Percentiles rank a stretch among this genome's conserved stretches.
Conservation (phyloP, 2,329 filamentous ascomycete genomes). For the Talaromyces sp. region DNA sequence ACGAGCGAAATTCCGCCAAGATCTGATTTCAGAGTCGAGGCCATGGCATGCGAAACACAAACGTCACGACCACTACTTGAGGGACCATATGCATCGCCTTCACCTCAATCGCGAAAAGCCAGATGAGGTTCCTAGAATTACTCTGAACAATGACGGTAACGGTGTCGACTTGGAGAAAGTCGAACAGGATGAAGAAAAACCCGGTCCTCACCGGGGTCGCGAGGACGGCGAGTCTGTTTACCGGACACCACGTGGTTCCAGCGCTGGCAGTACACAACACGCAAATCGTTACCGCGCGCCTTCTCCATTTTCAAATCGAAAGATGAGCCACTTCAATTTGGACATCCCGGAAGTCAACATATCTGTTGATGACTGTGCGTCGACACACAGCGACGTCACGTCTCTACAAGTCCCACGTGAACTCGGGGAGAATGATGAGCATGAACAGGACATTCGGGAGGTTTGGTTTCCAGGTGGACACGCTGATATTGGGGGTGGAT, state of each 20-base stretch:
- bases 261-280: slow-evolving; percentile 17
- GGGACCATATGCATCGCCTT: slow-evolving; percentile 16
- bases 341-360: slow-evolving; percentile 24
- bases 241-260: slow-evolving; percentile 23
- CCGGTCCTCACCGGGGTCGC: slow-evolving; percentile 2
- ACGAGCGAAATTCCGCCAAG: slow-evolving; percentile 54
- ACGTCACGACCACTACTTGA: slow-evolving; percentile 17
- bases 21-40: slow-evolving; percentile 48
- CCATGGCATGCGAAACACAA: slow-evolving; percentile 24
- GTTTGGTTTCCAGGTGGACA: slow-evolving; percentile 72
- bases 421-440: slow-evolving; percentile 27
- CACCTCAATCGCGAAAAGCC: slow-evolving; percentile 6
- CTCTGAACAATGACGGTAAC: slow-evolving; percentile 24
- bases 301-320: slow-evolving; percentile 16
- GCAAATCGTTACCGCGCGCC: slow-evolving; percentile 27
- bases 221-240: slow-evolving; percentile 25
- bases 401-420: slow-evolving; percentile 26
- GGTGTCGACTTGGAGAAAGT: slow-evolving; percentile 3
- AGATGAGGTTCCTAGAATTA: slow-evolving; percentile 27
- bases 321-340: slow-evolving; percentile 19
- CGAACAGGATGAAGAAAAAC: slow-evolving; percentile 1
- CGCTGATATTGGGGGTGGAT: slow-evolving; percentile 73
- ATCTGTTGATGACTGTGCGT: slow-evolving; percentile 28
- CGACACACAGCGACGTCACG: slow-evolving; percentile 26
- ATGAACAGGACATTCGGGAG: slow-evolving; percentile 68